A percentile compares a stretch with the other conserved stretches of the same genome.
Evolutionary conservation across 75 land plant genomes (phyloP).

Genomic region (Isoetes taiwanensis): DNA sequence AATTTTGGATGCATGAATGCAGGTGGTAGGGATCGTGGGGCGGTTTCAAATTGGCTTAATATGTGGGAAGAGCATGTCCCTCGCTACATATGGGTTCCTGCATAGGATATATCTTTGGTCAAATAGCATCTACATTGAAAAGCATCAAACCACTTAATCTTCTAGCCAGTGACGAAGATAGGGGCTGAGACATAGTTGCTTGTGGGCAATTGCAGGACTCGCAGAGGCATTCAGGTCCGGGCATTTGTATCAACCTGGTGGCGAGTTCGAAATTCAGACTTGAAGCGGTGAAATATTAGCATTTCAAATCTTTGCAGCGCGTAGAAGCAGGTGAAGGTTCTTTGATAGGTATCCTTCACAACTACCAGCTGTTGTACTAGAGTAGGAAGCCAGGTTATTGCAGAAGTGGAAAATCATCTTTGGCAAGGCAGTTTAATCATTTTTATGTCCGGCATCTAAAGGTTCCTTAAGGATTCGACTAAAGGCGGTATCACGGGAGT

Average conservation of each 20-base stretch:
- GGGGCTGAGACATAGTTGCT: not conserved
- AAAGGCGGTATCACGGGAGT: not conserved
- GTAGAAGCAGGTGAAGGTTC: not conserved
- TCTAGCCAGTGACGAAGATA: not conserved
- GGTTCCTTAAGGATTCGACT: not conserved
- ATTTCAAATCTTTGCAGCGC: not conserved
- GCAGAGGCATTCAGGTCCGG: not conserved
- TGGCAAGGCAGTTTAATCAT: not conserved
- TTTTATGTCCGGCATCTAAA: not conserved
- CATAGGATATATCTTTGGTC: not conserved
- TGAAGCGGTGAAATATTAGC: not conserved
- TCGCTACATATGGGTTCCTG: not conserved
- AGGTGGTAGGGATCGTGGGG: not conserved
- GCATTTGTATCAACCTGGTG: not conserved
- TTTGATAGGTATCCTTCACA: not conserved
- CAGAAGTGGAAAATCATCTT: not conserved
- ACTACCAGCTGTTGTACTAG: not conserved
- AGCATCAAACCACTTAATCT: not conserved
- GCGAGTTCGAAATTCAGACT: not conserved
- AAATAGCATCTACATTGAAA: not conserved
- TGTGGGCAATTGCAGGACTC: not conserved
- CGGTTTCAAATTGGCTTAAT: not conserved
- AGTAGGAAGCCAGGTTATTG: not conserved
- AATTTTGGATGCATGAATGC: too few species aligned
- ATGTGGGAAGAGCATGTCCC: constrained; percentile 1